Percentiles rank a stretch among this genome's conserved stretches.
phyloP scores from a whole-genome alignment of 352 stramenopile species.

The Hyaloperonospora arabidopsidis region DNA sequence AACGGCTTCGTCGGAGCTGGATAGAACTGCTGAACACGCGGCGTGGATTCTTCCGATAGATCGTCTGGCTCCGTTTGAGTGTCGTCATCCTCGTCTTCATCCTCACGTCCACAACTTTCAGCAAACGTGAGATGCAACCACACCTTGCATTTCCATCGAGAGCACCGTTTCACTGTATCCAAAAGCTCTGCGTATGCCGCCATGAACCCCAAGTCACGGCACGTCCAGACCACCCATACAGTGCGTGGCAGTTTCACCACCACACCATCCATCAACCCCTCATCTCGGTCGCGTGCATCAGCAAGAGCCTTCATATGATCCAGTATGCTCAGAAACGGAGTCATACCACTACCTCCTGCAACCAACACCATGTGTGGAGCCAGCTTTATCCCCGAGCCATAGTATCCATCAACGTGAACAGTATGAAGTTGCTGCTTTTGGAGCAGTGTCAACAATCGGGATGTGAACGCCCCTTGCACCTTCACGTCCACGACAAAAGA shows the following conservation, averaged over 20 bases:
- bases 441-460: slow-evolving; percentile 37
- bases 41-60: slow-evolving; percentile 20
- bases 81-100: slow-evolving; percentile 25
- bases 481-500: slow-evolving; percentile 52
- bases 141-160: slow-evolving; percentile 40
- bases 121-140: slow-evolving; percentile 40
- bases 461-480: slow-evolving; percentile 57
- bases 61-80: slow-evolving; percentile 30
- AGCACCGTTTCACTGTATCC: slow-evolving; percentile 31
- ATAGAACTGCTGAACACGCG: slow-evolving; percentile 36
- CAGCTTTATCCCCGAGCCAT: slow-evolving; percentile 43
- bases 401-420: slow-evolving; percentile 67
- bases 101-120: slow-evolving; percentile 6
- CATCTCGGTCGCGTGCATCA: slow-evolving; percentile 10
- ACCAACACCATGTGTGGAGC: slow-evolving; percentile 59
- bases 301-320: slow-evolving; percentile 45
- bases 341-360: slow-evolving; percentile 63
- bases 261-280: slow-evolving; percentile 11
- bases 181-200: slow-evolving; percentile 38
- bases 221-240: slow-evolving; percentile 49
- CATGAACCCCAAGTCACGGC: slow-evolving; percentile 40
- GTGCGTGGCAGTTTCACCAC: slow-evolving; percentile 26
- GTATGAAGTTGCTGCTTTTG: slow-evolving; percentile 31
- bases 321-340: slow-evolving; percentile 56
- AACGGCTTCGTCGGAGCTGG: slow-evolving; percentile 21